Evolutionary conservation across 2,329 filamentous ascomycete species (phyloP).

Genomic region (Sporothrix schenckii): DNA sequence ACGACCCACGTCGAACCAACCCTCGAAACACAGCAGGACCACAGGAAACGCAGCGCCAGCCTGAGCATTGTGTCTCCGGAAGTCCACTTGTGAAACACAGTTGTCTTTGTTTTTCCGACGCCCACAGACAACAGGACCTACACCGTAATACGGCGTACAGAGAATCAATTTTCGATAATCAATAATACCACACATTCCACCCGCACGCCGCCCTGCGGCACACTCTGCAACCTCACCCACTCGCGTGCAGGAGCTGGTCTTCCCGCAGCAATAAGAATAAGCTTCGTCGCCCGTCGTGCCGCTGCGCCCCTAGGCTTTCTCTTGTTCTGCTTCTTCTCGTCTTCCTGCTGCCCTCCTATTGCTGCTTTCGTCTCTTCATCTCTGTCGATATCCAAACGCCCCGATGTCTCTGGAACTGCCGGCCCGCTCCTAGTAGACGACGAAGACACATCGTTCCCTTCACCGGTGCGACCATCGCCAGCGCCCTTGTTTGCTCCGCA

Average conservation of each 20-base stretch:
- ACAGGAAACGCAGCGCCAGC: constrained; percentile 17
- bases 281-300: constrained; percentile 23
- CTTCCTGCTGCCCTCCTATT: neutral
- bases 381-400: constrained; percentile 14
- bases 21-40: constrained; percentile 15
- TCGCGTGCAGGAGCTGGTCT: constrained; percentile 29
- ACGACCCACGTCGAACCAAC: constrained; percentile 22
- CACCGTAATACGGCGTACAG: neutral
- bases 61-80: constrained; percentile 24
- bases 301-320: neutral
- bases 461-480: neutral
- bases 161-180: constrained; percentile 9
- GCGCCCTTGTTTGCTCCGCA: neutral
- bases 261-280: constrained; percentile 26
- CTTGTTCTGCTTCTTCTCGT: constrained; percentile 6
- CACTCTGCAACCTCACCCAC: neutral
- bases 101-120: constrained; percentile 23
- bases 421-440: constrained; percentile 19
- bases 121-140: constrained; percentile 1
- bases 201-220: neutral
- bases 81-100: constrained; percentile 30
- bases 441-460: neutral
- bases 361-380: neutral
- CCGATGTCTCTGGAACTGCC: constrained; percentile 30
- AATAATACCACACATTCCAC: constrained; percentile 1